These are phyloP conservation scores for Cubamyces lactineus DNA, from an alignment of 768 basidiomycete genomes.

Conservation along the genomic window DNA sequence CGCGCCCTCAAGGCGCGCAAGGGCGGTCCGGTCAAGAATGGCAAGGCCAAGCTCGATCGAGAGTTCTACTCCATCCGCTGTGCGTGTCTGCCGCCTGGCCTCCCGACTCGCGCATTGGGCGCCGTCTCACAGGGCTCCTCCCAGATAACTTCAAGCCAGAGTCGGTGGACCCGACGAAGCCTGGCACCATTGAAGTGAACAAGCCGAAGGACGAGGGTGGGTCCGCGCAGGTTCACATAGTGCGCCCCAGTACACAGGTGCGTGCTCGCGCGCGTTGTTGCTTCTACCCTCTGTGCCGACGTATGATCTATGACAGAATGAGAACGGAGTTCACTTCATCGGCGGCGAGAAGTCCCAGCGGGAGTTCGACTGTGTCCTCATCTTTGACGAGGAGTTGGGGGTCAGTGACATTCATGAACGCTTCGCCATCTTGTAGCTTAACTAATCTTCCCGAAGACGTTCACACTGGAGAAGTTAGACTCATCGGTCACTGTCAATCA, in stretches of 20 bases:
- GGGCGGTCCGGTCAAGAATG: conserved; percentile 47
- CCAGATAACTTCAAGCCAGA: conserved; percentile 79
- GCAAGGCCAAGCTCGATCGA: conserved; percentile 54
- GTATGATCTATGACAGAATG: neutral
- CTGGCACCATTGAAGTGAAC: conserved; percentile 67
- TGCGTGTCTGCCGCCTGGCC: conserved; percentile 37
- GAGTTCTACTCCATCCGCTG: conserved; percentile 83
- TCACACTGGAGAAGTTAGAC: conserved; percentile 77
- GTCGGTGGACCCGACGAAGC: conserved; percentile 65
- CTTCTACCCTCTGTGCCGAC: neutral
- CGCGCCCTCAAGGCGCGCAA: conserved; percentile 72
- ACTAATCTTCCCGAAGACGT: conserved; percentile 49
- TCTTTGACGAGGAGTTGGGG: conserved; percentile 76
- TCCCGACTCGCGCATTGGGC: neutral
- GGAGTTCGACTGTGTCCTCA: conserved; percentile 76
- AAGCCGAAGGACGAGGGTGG: conserved; percentile 49
- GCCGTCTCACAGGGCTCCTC: neutral
- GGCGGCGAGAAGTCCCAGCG: conserved; percentile 63
- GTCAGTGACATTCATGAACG: conserved; percentile 43
- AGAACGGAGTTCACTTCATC: conserved; percentile 54
- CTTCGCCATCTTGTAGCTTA: conserved; percentile 13
- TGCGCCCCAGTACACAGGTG: conserved; percentile 71
- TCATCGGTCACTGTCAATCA: conserved; percentile 59
- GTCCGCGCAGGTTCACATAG: conserved; percentile 54
- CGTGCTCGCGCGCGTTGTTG: conserved; percentile 24